phyloP scores from a whole-genome alignment of 2,329 filamentous ascomycete species.

The Paecilomyces fulvus region DNA sequence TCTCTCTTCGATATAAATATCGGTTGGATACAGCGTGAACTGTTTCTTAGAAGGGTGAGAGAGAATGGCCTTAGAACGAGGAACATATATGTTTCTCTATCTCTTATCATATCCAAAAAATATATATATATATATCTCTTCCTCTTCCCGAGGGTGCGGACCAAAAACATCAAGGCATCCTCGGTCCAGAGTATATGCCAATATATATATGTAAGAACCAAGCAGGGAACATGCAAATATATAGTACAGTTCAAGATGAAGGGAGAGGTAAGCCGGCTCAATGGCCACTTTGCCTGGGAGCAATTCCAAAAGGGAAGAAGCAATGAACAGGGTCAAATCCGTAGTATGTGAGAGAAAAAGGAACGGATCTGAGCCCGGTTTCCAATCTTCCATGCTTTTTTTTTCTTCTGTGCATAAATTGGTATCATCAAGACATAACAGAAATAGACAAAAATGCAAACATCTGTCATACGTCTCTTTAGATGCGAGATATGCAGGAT shows the following conservation, averaged over 20 bases:
- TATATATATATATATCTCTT: not conserved
- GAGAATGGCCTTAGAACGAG: not conserved
- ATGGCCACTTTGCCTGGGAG: not conserved
- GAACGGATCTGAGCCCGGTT: not conserved
- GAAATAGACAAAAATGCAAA: not conserved
- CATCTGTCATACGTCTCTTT: not conserved
- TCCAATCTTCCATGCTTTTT: not conserved
- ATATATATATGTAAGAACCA: not conserved
- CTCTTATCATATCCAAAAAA: not conserved
- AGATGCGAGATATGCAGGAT: not conserved
- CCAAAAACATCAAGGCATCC: not conserved
- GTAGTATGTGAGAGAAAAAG: not conserved
- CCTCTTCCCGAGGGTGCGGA: not conserved
- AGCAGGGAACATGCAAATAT: not conserved
- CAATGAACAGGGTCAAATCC: not conserved
- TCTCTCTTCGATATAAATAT: not conserved
- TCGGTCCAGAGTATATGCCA: not conserved
- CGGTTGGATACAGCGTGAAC: not conserved
- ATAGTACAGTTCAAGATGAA: not conserved
- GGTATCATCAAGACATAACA: constrained; percentile 10
- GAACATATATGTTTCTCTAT: not conserved
- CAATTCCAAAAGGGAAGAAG: not conserved
- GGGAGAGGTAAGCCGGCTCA: not conserved
- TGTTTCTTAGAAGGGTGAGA: not conserved
- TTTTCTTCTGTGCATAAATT: constrained; percentile 7